These are phyloP conservation scores for Boletus pseudo-olivaceus DNA, from an alignment of 768 basidiomycete genomes.

Conservation along the genomic window DNA sequence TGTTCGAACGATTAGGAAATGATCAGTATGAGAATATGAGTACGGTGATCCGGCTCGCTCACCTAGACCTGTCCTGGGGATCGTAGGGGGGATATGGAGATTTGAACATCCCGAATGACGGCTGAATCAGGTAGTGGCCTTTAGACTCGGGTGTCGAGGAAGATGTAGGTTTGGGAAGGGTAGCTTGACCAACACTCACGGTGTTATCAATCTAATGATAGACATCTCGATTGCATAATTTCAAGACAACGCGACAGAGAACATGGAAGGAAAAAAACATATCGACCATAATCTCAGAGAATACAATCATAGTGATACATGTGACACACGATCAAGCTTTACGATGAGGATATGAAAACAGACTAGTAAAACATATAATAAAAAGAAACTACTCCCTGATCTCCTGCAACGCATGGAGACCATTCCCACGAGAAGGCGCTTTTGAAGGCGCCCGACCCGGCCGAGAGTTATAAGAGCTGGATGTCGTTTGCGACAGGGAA, in stretches of 20 bases:
- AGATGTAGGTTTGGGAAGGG: not conserved
- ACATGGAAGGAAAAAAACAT: not conserved
- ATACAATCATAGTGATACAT: constrained; percentile 3
- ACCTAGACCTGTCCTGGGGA: constrained; percentile 67
- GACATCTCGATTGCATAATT: not conserved
- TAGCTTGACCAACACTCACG: not conserved
- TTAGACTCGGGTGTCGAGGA: not conserved
- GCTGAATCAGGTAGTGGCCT: not conserved
- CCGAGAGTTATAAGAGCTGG: not conserved
- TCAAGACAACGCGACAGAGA: not conserved
- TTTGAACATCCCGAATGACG: constrained; percentile 34
- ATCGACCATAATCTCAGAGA: not conserved
- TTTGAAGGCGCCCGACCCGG: not conserved
- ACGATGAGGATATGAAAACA: not conserved
- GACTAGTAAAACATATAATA: not conserved
- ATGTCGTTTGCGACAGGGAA: not conserved
- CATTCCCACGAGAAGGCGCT: not conserved
- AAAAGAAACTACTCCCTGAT: not conserved
- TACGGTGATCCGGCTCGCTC: constrained; percentile 14
- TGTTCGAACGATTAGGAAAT: not conserved
- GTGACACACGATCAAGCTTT: not conserved
- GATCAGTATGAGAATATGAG: not conserved
- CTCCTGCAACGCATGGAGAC: constrained; percentile 7
- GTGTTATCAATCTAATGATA: not conserved
- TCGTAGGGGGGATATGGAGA: constrained; percentile 69